phyloP scores from a whole-genome alignment of 495 filamentous ascomycete species.

The Rhypophila decipiens region DNA sequence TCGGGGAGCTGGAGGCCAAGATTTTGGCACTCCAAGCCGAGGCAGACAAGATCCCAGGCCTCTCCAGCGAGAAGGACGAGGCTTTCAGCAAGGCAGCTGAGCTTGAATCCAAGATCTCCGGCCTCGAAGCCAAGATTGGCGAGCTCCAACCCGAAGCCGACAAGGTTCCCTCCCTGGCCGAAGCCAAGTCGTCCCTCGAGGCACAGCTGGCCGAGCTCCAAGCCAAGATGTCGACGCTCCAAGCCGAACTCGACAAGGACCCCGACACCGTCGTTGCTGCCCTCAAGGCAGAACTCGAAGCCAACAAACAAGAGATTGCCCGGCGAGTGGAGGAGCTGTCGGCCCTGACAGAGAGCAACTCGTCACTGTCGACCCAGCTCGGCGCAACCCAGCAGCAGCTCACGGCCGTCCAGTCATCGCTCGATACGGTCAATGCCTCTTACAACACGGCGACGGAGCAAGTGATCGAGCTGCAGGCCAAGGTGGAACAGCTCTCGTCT shows the following conservation, averaged over 20 bases:
- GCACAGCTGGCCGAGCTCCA: slow-evolving; percentile 16
- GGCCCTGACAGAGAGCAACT: slow-evolving; percentile 18
- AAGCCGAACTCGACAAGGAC: slow-evolving; percentile 18
- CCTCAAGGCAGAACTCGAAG: slow-evolving; percentile 23
- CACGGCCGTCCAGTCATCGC: slow-evolving; percentile 9
- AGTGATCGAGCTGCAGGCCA: slow-evolving; percentile 17
- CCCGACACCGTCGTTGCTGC: slow-evolving; percentile 17
- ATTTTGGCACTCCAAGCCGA: slow-evolving; percentile 18
- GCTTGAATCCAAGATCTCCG: slow-evolving; percentile 17
- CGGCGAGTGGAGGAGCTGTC: slow-evolving; percentile 21
- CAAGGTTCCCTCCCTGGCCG: slow-evolving; percentile 22
- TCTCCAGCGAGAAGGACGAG: slow-evolving; percentile 18
- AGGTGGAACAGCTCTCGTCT: slow-evolving; percentile 14
- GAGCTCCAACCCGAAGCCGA: slow-evolving; percentile 31
- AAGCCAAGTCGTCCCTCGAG: slow-evolving; percentile 25
- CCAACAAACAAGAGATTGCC: slow-evolving; percentile 19
- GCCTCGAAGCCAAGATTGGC: slow-evolving; percentile 22
- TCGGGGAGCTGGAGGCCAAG: slow-evolving; percentile 15
- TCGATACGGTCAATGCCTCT: slow-evolving; percentile 15
- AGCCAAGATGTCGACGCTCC: slow-evolving; percentile 19
- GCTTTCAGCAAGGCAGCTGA: slow-evolving; percentile 23
- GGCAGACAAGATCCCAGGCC: slow-evolving; percentile 17
- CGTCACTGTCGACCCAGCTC: slow-evolving; percentile 19
- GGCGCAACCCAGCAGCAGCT: slow-evolving; percentile 20
- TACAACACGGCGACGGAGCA: slow-evolving; percentile 17